Conservation (phyloP, 371 early-diverging fungal genomes). For the Circinella minor region DNA sequence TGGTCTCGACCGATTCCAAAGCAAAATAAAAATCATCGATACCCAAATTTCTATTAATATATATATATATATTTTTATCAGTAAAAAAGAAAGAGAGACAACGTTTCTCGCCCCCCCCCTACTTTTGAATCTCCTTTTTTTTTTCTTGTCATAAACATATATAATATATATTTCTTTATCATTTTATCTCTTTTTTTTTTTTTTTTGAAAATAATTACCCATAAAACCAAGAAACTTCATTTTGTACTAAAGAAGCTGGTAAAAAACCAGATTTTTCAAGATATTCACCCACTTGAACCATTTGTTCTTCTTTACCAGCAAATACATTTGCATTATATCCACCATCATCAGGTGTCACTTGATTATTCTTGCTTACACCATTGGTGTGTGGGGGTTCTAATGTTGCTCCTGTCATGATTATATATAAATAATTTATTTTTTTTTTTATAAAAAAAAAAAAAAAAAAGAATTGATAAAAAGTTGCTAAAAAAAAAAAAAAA, state of each 20-base stretch:
- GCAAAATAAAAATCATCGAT: slow-evolving; percentile 98
- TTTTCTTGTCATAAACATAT: no score
- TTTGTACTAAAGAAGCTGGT: slow-evolving; percentile 85
- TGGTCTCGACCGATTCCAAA: slow-evolving; percentile 86
- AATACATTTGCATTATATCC: slow-evolving; percentile 82
- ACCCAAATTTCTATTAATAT: slow-evolving; percentile 79
- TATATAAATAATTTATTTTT: no score
- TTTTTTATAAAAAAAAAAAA: neutral
- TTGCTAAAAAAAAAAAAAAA: neutral
- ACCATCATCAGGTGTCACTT: slow-evolving; percentile 47
- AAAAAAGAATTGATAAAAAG: slow-evolving; percentile 3
- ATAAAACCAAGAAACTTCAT: slow-evolving; percentile 97
- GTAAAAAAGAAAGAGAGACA: neutral
- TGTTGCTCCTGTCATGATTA: slow-evolving; percentile 20
- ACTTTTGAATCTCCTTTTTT: no score
- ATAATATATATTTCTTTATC: no score
- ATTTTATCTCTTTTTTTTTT: no score
- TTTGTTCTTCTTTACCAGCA: slow-evolving; percentile 91
- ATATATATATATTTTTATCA: neutral
- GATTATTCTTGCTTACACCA: slow-evolving; percentile 15
- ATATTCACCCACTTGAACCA: slow-evolving; percentile 82
- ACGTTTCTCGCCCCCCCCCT: neutral
- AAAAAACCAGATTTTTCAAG: slow-evolving; percentile 89
- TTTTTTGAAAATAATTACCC: slow-evolving; percentile 54
- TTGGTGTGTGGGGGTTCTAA: slow-evolving; percentile 14